Base-by-base conservation (phyloP, 1,284 basidiomycete genomes). In the Fomitopsis schrenkii region DNA sequence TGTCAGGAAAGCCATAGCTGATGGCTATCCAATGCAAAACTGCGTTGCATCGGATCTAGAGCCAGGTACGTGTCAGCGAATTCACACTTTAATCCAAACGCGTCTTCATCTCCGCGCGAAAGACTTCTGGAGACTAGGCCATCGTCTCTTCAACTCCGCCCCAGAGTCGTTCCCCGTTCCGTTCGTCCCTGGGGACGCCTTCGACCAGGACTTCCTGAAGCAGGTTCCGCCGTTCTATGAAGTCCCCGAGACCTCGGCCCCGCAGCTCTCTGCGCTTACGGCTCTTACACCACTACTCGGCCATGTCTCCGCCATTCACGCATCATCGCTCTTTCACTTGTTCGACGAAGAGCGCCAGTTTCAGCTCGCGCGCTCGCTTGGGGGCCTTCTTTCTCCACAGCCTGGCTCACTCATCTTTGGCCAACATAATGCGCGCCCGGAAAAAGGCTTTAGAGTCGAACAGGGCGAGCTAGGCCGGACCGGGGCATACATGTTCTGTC, bases 281-380 rank as follows among this genome's bases (percentile, higher is more conserved):
- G 71, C 70, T 9, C 74, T 83, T 35, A 80, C 71, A 12, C 75
- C 76, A 2, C 74, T 83, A 3, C 76, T 74, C 58, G 77, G 79
- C 9, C 75, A 76, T 56, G 66, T 80, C 42, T 77, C 79, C 12
- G 79, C 74, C 28, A 79, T 83, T 33, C 77, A 81, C 64, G 73
- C 77, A 6, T 79, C 79, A 15, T 69, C 77, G 2, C 76, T 83
- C 67, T 84, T 83, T 70, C 82, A 83, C 66, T 73, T 83, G 22
- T 83, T 83, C 69, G 65, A 72, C 50, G 75, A 81, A 64, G 75
- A 72, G 19, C 58, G 71, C 26, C 81, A 83, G 66, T 48, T 70
- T 5, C 59, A 73, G 41, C 71, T 82, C 9, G 82, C 77, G 4
- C 65, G 67, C 17, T 70, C 67, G 5, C 61, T 82, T 46, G 77